Percentiles rank a stretch among this genome's conserved stretches.
These are phyloP conservation scores for Drechslerella dactyloides DNA, from an alignment of 2,329 filamentous ascomycete genomes.

Conservation along the genomic window DNA sequence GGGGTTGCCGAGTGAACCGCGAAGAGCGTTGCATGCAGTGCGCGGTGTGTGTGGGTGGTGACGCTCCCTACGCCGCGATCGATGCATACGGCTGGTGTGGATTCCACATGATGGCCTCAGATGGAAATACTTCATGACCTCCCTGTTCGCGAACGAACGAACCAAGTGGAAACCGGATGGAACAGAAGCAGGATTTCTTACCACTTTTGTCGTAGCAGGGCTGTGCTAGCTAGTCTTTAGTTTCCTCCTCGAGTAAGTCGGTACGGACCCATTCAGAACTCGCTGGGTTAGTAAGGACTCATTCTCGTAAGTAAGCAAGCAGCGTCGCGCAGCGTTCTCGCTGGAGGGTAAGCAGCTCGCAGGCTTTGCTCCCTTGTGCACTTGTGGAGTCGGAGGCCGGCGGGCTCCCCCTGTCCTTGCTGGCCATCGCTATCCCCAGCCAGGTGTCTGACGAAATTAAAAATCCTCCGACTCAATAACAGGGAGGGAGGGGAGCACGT, in stretches of 20 bases:
- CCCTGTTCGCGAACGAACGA: background rate
- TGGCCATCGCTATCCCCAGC: background rate
- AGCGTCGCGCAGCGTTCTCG: too few relatives aligned
- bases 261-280: too few relatives aligned
- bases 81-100: background rate
- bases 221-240: conserved; percentile 4
- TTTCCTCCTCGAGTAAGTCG: too few relatives aligned
- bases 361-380: conserved; percentile 7
- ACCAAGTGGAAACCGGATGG: conserved; percentile 1
- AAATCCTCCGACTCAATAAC: conserved; percentile 36
- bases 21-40: background rate
- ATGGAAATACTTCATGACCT: conserved; percentile 50
- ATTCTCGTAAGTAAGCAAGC: conserved; percentile 1
- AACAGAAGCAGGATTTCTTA: background rate
- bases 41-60: background rate
- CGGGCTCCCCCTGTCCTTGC: conserved; percentile 6
- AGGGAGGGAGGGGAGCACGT: conserved; percentile 6
- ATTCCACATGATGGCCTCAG: conserved; percentile 51
- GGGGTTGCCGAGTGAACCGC: background rate
- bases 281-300: too few relatives aligned
- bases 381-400: conserved; percentile 11
- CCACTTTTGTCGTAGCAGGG: background rate
- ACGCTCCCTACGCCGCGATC: too few relatives aligned
- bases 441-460: too few relatives aligned
- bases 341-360: conserved; percentile 8